Conservation (phyloP, 2,329 filamentous ascomycete genomes). For the Westerdykella aurantiaca region DNA sequence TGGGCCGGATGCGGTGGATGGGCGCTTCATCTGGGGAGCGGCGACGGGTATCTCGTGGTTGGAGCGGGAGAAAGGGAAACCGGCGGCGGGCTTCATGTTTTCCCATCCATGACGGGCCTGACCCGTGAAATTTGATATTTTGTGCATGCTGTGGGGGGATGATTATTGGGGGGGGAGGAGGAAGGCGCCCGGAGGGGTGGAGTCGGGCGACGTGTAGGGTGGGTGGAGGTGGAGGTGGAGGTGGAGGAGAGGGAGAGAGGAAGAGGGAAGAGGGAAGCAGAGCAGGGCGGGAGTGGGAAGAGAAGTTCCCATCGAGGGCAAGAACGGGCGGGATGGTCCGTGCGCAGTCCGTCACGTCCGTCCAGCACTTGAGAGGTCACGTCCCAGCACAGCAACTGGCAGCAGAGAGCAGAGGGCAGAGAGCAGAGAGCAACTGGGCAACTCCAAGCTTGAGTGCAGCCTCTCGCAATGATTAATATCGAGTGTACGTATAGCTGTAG, state of each 20-base stretch:
- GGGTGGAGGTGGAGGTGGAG: constrained; percentile 12
- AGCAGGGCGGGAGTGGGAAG: constrained; percentile 3
- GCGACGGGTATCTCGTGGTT: constrained; percentile 50
- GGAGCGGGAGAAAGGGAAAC: constrained; percentile 58
- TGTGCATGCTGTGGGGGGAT: constrained; percentile 51
- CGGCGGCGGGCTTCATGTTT: constrained; percentile 57
- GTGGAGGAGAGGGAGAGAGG: constrained; percentile 11
- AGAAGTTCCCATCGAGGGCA: neutral
- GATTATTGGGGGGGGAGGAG: constrained; percentile 26
- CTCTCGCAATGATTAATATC: too few relatives aligned
- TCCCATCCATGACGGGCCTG: constrained; percentile 63
- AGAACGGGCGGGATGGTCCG: too few relatives aligned
- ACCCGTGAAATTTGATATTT: constrained; percentile 63
- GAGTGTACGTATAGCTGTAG: too few relatives aligned
- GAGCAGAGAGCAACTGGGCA: too few relatives aligned
- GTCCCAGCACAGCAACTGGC: too few relatives aligned
- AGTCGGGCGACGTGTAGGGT: neutral
- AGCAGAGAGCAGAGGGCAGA: too few relatives aligned
- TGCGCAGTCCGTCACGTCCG: too few relatives aligned
- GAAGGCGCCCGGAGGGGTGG: constrained; percentile 8
- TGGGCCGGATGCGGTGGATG: constrained; percentile 40
- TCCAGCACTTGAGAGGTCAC: too few relatives aligned
- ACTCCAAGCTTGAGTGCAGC: too few relatives aligned
- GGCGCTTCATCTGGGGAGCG: constrained; percentile 51
- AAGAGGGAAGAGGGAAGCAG: neutral